Base-by-base conservation (phyloP, 2,329 filamentous ascomycete species). In the Leptodontidium sp. region DNA sequence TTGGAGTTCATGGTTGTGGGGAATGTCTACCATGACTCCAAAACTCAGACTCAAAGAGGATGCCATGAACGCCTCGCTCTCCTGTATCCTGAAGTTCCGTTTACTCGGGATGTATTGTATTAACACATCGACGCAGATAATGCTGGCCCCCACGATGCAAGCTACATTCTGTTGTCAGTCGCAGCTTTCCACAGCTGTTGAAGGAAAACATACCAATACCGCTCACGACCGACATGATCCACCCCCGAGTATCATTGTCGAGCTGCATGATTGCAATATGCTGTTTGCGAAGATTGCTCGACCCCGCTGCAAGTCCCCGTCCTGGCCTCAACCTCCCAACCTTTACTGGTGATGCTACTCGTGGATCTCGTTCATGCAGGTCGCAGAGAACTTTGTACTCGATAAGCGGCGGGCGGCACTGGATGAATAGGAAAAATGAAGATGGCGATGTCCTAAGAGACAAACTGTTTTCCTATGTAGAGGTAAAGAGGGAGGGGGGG, bases 11-110 rank as follows among this genome's bases (percentile, higher is more conserved):
- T 21, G 35, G 26, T 53, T 17, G 21, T 5, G 11, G 29, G 6
- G 15, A 50, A 66, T 29, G 78, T 88, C 73, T 80, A 97, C 94
- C 94, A 99, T 97, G 57, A 98, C 94, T 53, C 96, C 95, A 74
- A 97, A 97, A 79, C 94, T 98, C 72, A 99, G 82, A 80, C 94
- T 97, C 70, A 98, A 82, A 0, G 95, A 98, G 26, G 90, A 89
- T 0, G 94, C 94, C 4, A 98, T 85, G 78, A 99, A 99, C 26
- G 85, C 85, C 82, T 93, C 95, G 81, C 93, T 98, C 71, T 97
- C 92, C 77, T 97, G 89, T 73, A 99, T 97, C 75, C 89, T 88
- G 79, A 98, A 99, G 78, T 90, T 85, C 75, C 85, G 88, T 80
- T 91, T 89, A 64, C 91, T 88, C 3, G 93, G 92, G 61, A 97